Percentiles rank a stretch among this genome's conserved stretches.
These are phyloP conservation scores for Helotiales sp. DNA, from an alignment of 2,329 filamentous ascomycete species.

Conservation along the genomic window DNA sequence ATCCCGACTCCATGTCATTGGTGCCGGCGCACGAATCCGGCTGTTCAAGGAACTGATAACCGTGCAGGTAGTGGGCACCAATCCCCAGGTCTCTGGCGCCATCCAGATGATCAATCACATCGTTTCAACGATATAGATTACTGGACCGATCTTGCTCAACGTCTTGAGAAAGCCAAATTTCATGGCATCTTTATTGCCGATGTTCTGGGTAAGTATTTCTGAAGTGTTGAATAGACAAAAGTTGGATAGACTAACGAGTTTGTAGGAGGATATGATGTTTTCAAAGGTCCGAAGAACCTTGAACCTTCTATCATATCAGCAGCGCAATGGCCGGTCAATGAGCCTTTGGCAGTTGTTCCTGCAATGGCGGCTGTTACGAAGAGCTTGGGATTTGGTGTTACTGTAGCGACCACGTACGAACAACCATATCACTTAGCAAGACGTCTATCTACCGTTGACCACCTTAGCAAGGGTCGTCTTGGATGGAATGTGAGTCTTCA, in stretches of 20 bases:
- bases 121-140: conserved; percentile 61
- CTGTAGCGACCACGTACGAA: conserved; percentile 66
- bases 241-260: background rate
- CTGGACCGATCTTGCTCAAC: conserved; percentile 59
- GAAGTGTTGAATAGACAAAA: too few relatives aligned
- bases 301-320: conserved; percentile 59
- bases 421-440: conserved; percentile 66
- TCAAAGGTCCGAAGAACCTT: conserved; percentile 47
- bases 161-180: conserved; percentile 60
- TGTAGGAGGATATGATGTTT: conserved; percentile 57
- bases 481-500: conserved; percentile 42
- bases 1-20: background rate
- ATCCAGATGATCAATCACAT: conserved; percentile 62
- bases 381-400: conserved; percentile 65
- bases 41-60: background rate
- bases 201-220: conserved; percentile 49
- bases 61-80: conserved; percentile 46
- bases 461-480: conserved; percentile 59
- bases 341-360: conserved; percentile 60
- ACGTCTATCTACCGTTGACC: conserved; percentile 64
- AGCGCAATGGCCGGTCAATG: conserved; percentile 68
- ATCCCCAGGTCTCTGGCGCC: conserved; percentile 58
- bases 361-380: conserved; percentile 68
- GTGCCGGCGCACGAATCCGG: background rate
- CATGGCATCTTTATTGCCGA: conserved; percentile 68